Base-by-base conservation (phyloP, 2,329 filamentous ascomycete genomes). In the Pestalotiopsis sp. region DNA sequence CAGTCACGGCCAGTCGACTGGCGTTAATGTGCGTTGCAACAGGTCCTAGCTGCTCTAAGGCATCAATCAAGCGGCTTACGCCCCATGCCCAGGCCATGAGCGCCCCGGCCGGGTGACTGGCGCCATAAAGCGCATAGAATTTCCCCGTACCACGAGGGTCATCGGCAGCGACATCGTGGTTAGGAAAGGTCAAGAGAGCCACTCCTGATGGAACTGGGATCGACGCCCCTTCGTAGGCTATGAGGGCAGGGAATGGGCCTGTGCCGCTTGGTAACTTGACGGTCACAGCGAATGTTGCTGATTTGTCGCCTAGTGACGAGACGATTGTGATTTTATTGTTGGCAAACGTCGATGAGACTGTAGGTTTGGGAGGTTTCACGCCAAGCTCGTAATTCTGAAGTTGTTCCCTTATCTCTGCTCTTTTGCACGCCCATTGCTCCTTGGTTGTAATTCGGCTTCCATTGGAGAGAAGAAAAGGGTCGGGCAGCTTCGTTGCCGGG, bases 61-160 rank as follows among this genome's bases (percentile, higher is more conserved):
- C 83, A 71, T 86, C 84, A 14, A 86, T 80, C 70, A 86, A 81
- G 68, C 83, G 83, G 41, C 80, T 80, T 2, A 85, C 82, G 27
- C 80, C 84, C 84, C 84, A 86, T 0, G 84, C 82, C 84, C 84
- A 86, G 6, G 85, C 84, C 39, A 81, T 85, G 68, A 85, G 76
- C 13, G 83, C 83, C 56, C 83, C 83, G 6, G 83, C 83, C 13
- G 78, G 79, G 73, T 83, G 80, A 6, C 76, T 70, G 49, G 78
- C 79, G n/a, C 84, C 83, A 74, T 86, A 85, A 4, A 86, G 75
- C 61, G 84, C 79, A 75, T 83, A 87, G 76, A 86, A 86, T 68
- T 82, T 81, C 68, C 85, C 85, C 68, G 79, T 76, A 25, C 84
- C 84, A 62, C 83, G 84, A 66, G 82, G 83, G 45, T 72, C 74